Conservation (phyloP, 192 early-diverging fungal species). For the Obelidium mucronatum region DNA sequence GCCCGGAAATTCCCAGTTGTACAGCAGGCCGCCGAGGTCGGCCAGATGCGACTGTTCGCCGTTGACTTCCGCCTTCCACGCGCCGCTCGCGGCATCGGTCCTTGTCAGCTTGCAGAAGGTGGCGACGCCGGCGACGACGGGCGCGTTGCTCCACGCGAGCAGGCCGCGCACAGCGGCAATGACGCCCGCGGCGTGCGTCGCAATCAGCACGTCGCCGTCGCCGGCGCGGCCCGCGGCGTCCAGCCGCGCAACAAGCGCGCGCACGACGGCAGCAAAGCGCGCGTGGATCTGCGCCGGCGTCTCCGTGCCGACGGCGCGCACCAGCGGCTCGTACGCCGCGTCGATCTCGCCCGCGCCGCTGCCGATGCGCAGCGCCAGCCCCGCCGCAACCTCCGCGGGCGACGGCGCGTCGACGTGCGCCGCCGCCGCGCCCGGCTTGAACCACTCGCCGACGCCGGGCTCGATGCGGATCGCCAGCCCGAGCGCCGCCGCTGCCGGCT, state of each 20-base stretch:
- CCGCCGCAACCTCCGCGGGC: slow-evolving; percentile 3
- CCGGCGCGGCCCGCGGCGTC: slow-evolving; percentile 10
- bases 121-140: slow-evolving; percentile 37
- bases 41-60: background rate
- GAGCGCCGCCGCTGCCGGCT: slow-evolving; percentile 9
- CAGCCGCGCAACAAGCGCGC: background rate
- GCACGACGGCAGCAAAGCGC: slow-evolving; percentile 2
- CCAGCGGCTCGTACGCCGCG: background rate
- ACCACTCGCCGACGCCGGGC: slow-evolving; percentile 45
- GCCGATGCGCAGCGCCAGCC: background rate
- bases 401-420: background rate
- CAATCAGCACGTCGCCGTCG: slow-evolving; percentile 26
- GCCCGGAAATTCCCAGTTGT: background rate
- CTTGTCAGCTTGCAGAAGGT: background rate
- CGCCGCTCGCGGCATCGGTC: background rate
- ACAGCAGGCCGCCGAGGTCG: background rate
- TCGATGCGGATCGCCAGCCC: slow-evolving; percentile 32
- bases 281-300: slow-evolving; percentile 36
- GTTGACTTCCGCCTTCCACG: background rate
- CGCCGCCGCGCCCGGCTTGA: slow-evolving; percentile 14
- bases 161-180: slow-evolving; percentile 32
- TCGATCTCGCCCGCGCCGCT: background rate
- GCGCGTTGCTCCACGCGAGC: background rate
- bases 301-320: background rate
- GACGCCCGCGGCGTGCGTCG: slow-evolving; percentile 39